Evolutionary conservation across 495 filamentous ascomycete species (phyloP).

Genomic region (Xylaria sp.): DNA sequence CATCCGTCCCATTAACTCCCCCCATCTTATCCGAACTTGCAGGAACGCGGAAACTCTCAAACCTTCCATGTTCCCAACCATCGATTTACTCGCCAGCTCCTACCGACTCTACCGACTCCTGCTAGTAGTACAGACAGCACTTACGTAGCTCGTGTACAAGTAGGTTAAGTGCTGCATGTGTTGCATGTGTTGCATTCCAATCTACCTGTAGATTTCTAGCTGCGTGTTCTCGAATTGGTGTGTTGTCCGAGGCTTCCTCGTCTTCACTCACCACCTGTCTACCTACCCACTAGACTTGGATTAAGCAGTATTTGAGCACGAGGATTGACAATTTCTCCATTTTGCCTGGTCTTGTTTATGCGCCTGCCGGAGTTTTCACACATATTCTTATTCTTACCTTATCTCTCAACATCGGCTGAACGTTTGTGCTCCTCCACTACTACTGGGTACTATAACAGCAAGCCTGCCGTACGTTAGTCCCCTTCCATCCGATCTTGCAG

Average conservation of each 20-base stretch:
- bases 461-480: not conserved
- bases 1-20: not conserved
- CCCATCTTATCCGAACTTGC: not conserved
- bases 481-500: not conserved
- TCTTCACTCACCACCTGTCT: slow-evolving; percentile 1
- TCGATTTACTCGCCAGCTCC: not conserved
- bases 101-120: not conserved
- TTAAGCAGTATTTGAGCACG: not conserved
- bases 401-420: not conserved
- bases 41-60: not conserved
- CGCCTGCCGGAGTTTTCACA: not conserved
- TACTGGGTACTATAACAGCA: not conserved
- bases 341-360: not conserved
- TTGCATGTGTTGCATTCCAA: slow-evolving; percentile 18
- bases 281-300: no score
- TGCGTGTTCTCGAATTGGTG: not conserved
- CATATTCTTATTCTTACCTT: not conserved
- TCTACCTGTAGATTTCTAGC: slow-evolving; percentile 2
- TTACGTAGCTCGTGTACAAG: not conserved
- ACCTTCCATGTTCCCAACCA: not conserved
- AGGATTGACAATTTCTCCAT: not conserved
- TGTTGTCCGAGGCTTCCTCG: not conserved
- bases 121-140: not conserved
- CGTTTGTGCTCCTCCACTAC: not conserved
- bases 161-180: slow-evolving; percentile 10